Base-by-base conservation (phyloP, 129 eudicot genomes). In the Tagetes patula region DNA sequence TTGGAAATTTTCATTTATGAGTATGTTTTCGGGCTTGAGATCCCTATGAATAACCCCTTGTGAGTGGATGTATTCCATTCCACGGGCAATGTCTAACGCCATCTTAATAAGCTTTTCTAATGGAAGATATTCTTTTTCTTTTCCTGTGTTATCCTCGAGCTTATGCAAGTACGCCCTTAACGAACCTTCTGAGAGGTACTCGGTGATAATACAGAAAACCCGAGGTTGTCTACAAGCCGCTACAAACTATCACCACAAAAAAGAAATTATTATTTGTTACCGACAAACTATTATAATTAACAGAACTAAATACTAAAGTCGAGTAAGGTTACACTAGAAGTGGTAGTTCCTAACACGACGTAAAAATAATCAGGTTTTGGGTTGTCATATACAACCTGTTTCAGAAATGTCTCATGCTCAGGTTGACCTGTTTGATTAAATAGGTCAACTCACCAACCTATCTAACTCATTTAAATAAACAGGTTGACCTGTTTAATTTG, bases 41-140 rank as follows among this genome's bases (percentile, higher is more conserved):
- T 93, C 98, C 78, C 98, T 68, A 58, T 93, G 98, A 62, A 93
- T 89, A 40, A 93, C 71, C 13, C 98, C 96, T 74, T 89, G 96
- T 1, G 96, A 89, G 50, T 93, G 98, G 58, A 93, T 85, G 70
- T 84, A 93, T 72, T 93, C 96, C 96, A 93, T 89, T 66, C 95
- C 98, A 32, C 80, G 89, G 65, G 96, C 91, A 70, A 93, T 93
- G 65, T 93, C 98, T 76, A 93, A 67, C 43, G 96, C 85, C 86
- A 87, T 68, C 6, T 85, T 45, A 64, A 93, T 79, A 69, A 89
- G 38, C 47, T 86, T 84, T 20, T 77, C 71, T 63, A 86, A 67
- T 7, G 95, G 87, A 79, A 93, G 92, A 72, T 20, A 50, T 40
- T 79, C 82, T 61, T 72, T 67, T 63, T 84, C 82, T 36, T 84